Evolutionary conservation across 2,329 filamentous ascomycete genomes (phyloP).

Genomic region (Pseudocercospora pini-densiflorae): DNA sequence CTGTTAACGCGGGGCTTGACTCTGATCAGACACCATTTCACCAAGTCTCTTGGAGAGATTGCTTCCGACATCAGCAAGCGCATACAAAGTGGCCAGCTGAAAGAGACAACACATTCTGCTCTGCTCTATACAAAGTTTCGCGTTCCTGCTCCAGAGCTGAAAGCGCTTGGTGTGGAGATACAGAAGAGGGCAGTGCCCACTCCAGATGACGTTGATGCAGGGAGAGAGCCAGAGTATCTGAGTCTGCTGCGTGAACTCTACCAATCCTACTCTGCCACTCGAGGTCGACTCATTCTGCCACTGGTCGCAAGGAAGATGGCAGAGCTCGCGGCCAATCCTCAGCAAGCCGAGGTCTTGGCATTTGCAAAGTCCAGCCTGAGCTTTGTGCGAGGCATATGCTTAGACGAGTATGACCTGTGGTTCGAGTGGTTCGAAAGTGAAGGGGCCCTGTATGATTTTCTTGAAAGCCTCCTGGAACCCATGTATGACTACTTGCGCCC

Average conservation of each 20-base stretch:
- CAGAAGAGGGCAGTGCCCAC: conserved; percentile 66
- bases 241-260: conserved; percentile 69
- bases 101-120: conserved; percentile 73
- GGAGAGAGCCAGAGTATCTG: conserved; percentile 67
- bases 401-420: conserved; percentile 71
- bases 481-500: conserved; percentile 69
- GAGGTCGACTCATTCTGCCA: conserved; percentile 63
- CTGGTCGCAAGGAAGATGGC: conserved; percentile 65
- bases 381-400: conserved; percentile 67
- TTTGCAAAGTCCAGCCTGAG: conserved; percentile 69
- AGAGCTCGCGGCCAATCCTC: conserved; percentile 62
- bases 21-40: conserved; percentile 69
- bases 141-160: conserved; percentile 67
- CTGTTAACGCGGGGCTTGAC: conserved; percentile 73
- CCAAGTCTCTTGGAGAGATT: conserved; percentile 64
- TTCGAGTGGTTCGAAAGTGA: conserved; percentile 69
- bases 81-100: conserved; percentile 69
- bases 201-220: conserved; percentile 49
- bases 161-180: conserved; percentile 68
- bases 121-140: conserved; percentile 73
- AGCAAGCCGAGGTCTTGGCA: conserved; percentile 65
- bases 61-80: conserved; percentile 66
- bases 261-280: conserved; percentile 64
- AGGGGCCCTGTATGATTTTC: conserved; percentile 66
- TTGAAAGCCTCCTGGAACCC: conserved; percentile 70